Evolutionary conservation across 2,329 filamentous ascomycete species (phyloP).

Genomic region (Venturia nashicola): DNA sequence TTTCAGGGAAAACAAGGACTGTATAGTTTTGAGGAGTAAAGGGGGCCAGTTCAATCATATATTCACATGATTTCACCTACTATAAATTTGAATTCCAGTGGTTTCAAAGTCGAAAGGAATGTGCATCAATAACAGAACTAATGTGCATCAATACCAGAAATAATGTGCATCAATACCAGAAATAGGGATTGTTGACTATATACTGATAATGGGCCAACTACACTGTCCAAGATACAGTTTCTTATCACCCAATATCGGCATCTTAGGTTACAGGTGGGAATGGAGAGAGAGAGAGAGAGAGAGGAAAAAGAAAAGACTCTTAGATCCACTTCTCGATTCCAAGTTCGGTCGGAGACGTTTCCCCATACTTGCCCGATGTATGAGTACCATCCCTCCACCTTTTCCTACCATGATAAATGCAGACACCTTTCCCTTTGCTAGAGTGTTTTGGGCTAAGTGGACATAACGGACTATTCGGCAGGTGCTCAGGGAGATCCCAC

Average conservation of each 20-base stretch:
- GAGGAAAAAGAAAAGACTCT: not conserved
- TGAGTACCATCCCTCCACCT: slow-evolving; percentile 1
- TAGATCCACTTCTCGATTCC: not conserved
- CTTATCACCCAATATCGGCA: not conserved
- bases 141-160: not conserved
- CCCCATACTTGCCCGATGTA: not conserved
- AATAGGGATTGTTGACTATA: not conserved
- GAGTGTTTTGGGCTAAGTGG: slow-evolving; percentile 28
- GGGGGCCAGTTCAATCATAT: too few species aligned
- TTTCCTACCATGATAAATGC: slow-evolving; percentile 28
- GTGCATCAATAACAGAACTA: too few species aligned
- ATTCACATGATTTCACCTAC: too few species aligned
- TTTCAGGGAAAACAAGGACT: too few species aligned
- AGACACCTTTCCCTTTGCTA: slow-evolving; percentile 26
- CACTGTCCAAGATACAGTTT: not conserved
- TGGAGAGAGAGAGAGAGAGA: not conserved
- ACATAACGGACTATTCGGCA: slow-evolving; percentile 31
- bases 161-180: not conserved
- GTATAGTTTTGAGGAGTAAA: too few species aligned
- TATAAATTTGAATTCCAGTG: too few species aligned
- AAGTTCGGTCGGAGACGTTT: not conserved
- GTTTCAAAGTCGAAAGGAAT: too few species aligned
- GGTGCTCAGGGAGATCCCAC: slow-evolving; percentile 31
- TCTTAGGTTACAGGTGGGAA: not conserved
- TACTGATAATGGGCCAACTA: not conserved